Base-by-base conservation (phyloP, 257 asterid genomes). In the Solanum bulbocastanum region DNA sequence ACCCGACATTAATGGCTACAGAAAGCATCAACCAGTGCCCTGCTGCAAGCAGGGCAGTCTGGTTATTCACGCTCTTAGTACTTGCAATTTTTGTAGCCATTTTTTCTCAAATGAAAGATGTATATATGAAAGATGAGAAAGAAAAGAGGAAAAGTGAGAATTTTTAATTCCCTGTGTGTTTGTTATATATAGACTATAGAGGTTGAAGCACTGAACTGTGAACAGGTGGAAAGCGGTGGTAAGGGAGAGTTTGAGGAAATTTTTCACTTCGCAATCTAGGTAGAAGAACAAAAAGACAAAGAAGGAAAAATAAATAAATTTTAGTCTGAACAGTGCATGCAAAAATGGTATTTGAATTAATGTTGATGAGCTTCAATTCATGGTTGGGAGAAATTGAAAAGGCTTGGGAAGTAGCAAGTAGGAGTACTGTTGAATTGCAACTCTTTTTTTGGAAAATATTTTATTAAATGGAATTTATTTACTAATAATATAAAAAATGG, bases 1-100 rank as follows among this genome's bases (percentile, higher is more conserved):
- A 60, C 13, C 89, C 91, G 16, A 91, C 39, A 85, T 89, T 91
- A 9, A 91, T 27, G 1, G 93, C 93, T 6, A 91, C 37, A 20
- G 93, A 91, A 10, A 89, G 33, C 27, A 88, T 72, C 58, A 91
- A 74, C 86, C 90, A 39, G 23, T 89, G 78, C 89, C 85, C 25
- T 15, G 91, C 76, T 36, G 79, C 81, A 46, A 86, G 35, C 58
- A 68, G 78, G 79, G 83, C 12, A 25, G 33, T 32, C 44, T 66
- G 68, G 32, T 25, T 60, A 10, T 56, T 83, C 8, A 86, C 35
- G 4, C 35, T 56, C 32, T 13, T 1, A 4, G 35, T 3, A 20
- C 15, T 69, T 11, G 16, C 7, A 6, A 18, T 39, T 46, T 18
- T 81, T 6, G 44, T 18, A 8, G 69, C 27, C 86, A 82, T 82